Evolutionary conservation across 1,139 yeast species (phyloP).

Genomic region (Trichomonascaceae sp.): DNA sequence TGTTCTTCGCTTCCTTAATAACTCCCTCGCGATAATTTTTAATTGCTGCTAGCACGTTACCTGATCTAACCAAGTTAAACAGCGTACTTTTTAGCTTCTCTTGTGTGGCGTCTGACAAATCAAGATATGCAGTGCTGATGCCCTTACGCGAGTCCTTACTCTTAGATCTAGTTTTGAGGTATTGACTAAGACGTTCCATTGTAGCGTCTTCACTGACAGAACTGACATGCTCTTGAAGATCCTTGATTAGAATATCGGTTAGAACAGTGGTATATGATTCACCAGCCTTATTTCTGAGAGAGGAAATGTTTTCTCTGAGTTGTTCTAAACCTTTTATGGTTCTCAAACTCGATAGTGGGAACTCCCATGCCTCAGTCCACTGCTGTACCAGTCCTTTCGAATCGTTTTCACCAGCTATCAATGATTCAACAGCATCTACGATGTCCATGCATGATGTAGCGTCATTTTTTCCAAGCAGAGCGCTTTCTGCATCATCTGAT

Average conservation of each 20-base stretch:
- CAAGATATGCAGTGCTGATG: slow-evolving; percentile 32
- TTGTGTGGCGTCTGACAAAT: slow-evolving; percentile 37
- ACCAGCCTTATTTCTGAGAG: slow-evolving; percentile 56
- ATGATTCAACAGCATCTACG: slow-evolving; percentile 49
- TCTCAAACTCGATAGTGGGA: slow-evolving; percentile 46
- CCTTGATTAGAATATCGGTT: slow-evolving; percentile 49
- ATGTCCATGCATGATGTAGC: slow-evolving; percentile 44
- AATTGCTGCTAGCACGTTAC: slow-evolving; percentile 59
- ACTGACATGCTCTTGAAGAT: slow-evolving; percentile 53
- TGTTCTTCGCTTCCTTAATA: slow-evolving; percentile 61
- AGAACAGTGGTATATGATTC: slow-evolving; percentile 56
- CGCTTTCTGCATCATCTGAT: slow-evolving; percentile 47
- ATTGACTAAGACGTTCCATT: slow-evolving; percentile 42
- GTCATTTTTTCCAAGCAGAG: slow-evolving; percentile 25
- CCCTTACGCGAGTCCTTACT: slow-evolving; percentile 15
- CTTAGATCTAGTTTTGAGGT: slow-evolving; percentile 20
- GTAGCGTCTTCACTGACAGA: slow-evolving; percentile 46
- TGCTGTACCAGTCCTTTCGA: slow-evolving; percentile 27
- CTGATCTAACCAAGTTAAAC: slow-evolving; percentile 55
- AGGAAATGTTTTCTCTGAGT: slow-evolving; percentile 46
- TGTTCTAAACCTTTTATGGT: slow-evolving; percentile 54
- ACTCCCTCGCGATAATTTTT: slow-evolving; percentile 61
- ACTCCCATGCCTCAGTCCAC: slow-evolving; percentile 43
- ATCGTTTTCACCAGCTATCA: slow-evolving; percentile 46
- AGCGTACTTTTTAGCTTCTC: slow-evolving; percentile 42